Conservation (phyloP, 768 basidiomycete genomes). For the Collybia nuda region DNA sequence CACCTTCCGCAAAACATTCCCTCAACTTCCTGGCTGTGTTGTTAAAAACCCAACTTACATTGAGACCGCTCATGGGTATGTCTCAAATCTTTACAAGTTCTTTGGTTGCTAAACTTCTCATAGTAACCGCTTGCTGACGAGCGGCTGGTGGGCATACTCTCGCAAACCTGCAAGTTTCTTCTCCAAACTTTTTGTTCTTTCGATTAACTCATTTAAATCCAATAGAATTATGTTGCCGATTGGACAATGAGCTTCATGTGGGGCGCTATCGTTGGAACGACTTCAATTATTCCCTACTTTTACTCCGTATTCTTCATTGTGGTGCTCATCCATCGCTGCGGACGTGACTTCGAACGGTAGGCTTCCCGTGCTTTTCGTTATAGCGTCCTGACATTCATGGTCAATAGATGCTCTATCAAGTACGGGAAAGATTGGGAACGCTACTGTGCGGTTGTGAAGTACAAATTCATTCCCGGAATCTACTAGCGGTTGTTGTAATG, state of each 20-base stretch:
- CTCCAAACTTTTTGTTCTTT: not conserved
- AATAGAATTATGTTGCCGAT: conserved; percentile 91
- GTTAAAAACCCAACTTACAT: conserved; percentile 88
- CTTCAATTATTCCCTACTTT: conserved; percentile 90
- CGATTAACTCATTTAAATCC: conserved; percentile 1
- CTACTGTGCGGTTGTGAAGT: conserved; percentile 85
- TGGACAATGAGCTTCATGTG: conserved; percentile 85
- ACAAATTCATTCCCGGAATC: conserved; percentile 85
- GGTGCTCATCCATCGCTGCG: conserved; percentile 88
- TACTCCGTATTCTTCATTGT: conserved; percentile 96
- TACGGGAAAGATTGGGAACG: conserved; percentile 96
- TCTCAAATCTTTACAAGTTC: not conserved
- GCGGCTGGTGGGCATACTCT: conserved; percentile 93
- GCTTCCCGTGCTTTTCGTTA: conserved; percentile 12
- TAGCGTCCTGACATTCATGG: conserved; percentile 1
- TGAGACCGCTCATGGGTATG: conserved; percentile 90
- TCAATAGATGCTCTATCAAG: conserved; percentile 71
- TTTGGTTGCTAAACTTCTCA: conserved; percentile 4
- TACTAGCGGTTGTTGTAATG: conserved; percentile 47
- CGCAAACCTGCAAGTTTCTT: conserved; percentile 79
- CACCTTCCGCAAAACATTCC: conserved; percentile 88
- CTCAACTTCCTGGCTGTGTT: conserved; percentile 82
- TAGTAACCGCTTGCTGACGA: conserved; percentile 87
- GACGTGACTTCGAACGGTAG: conserved; percentile 91
- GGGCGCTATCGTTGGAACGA: conserved; percentile 76